phyloP scores from a whole-genome alignment of 805 yeast species.

The Spathaspora gorwiae region DNA sequence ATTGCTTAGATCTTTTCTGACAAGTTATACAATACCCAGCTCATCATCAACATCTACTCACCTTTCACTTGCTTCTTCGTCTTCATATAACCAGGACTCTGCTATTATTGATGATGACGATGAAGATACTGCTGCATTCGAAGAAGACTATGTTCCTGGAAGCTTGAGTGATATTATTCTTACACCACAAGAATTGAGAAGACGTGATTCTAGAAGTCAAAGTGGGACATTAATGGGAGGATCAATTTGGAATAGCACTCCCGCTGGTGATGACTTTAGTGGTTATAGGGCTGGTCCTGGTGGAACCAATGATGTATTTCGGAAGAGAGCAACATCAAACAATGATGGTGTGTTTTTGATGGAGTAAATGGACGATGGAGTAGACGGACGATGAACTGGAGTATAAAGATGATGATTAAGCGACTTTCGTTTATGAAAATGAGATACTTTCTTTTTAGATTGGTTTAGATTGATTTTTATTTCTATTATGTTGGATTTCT shows the following conservation, averaged over 20 bases:
- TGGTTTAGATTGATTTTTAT: too few species aligned
- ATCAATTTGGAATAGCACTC: background rate
- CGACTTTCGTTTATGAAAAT: too few species aligned
- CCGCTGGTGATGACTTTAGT: slow-evolving; percentile 1
- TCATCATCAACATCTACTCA: background rate
- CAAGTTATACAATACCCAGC: background rate
- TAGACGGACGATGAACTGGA: too few species aligned
- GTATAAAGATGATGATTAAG: too few species aligned
- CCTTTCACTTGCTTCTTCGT: background rate
- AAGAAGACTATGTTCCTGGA: slow-evolving; percentile 79
- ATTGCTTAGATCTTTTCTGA: background rate
- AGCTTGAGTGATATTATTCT: slow-evolving; percentile 68
- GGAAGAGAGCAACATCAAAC: background rate
- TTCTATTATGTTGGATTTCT: too few species aligned
- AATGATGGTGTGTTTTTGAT: slow-evolving; percentile 36
- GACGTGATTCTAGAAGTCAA: slow-evolving; percentile 63
- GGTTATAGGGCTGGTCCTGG: background rate
- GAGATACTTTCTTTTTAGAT: too few species aligned
- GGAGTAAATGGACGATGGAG: slow-evolving; percentile 20
- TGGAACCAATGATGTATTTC: slow-evolving; percentile 2
- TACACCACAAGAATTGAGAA: slow-evolving; percentile 70
- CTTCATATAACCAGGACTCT: background rate
- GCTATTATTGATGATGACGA: slow-evolving; percentile 8
- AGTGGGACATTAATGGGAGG: slow-evolving; percentile 37
- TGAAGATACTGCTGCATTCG: slow-evolving; percentile 44